phyloP scores from a whole-genome alignment of 768 basidiomycete species.

The Podaxis sp. region DNA sequence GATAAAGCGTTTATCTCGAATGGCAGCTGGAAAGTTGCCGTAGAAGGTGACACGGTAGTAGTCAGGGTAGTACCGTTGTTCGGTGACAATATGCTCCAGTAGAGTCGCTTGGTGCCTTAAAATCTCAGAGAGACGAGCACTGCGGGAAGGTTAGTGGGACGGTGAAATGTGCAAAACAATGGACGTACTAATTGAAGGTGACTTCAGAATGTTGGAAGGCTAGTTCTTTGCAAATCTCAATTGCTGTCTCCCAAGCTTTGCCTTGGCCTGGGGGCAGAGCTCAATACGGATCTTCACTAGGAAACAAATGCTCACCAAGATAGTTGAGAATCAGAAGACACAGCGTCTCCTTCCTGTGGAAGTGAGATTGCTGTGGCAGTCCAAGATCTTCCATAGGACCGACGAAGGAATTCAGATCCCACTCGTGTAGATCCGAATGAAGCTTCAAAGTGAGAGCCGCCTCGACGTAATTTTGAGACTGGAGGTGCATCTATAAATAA shows the following conservation, averaged over 20 bases:
- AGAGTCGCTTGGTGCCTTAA: conserved; percentile 85
- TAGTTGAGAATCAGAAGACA: conserved; percentile 93
- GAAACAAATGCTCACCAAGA: conserved; percentile 54
- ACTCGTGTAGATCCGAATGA: conserved; percentile 91
- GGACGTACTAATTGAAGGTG: conserved; percentile 85
- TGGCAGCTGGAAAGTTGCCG: conserved; percentile 84
- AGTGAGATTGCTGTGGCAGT: conserved; percentile 89
- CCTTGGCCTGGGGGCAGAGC: conserved; percentile 66
- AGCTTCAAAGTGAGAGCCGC: conserved; percentile 92
- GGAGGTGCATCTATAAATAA: conserved; percentile 70
- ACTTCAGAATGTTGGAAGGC: conserved; percentile 85
- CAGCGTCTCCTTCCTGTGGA: conserved; percentile 91
- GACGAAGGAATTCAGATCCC: conserved; percentile 81
- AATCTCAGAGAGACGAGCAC: conserved; percentile 81
- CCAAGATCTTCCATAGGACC: conserved; percentile 88
- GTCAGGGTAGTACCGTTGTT: conserved; percentile 85
- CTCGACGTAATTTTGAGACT: conserved; percentile 89
- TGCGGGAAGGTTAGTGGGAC: conserved; percentile 29
- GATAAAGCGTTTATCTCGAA: conserved; percentile 89
- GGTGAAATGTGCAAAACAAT: conserved; percentile 9
- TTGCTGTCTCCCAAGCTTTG: conserved; percentile 95
- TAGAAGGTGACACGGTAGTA: conserved; percentile 95
- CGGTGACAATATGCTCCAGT: conserved; percentile 80
- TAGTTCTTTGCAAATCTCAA: conserved; percentile 91
- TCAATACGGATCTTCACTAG: conserved; percentile 2